A percentile compares a stretch with the other conserved stretches of the same genome.
phyloP scores from a whole-genome alignment of 352 stramenopile genomes.

The Phytophthora melonis region DNA sequence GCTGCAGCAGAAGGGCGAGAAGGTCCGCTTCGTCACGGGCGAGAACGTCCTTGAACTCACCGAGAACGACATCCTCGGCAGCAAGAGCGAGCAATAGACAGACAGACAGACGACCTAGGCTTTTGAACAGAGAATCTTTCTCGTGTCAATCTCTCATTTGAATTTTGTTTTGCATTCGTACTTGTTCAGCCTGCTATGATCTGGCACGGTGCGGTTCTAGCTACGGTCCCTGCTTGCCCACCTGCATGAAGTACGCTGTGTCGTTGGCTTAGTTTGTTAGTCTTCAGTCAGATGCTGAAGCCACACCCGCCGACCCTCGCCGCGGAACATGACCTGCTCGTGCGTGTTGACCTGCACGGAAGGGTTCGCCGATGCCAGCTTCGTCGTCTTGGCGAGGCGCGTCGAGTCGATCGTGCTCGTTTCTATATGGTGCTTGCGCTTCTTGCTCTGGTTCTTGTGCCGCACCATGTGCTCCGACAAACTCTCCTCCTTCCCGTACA shows the following conservation, averaged over 20 bases:
- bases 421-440: slow-evolving; percentile 89
- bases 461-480: slow-evolving; percentile 83
- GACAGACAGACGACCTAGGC: slow-evolving; percentile 3
- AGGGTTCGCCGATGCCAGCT: slow-evolving; percentile 86
- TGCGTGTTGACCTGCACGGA: slow-evolving; percentile 91
- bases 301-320: slow-evolving; percentile 76
- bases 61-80: slow-evolving; percentile 73
- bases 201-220: slow-evolving; percentile 19
- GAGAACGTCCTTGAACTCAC: slow-evolving; percentile 89
- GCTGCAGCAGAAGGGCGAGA: slow-evolving; percentile 77
- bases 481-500: slow-evolving; percentile 83
- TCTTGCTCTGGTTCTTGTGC: slow-evolving; percentile 89
- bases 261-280: slow-evolving; percentile 22
- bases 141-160: background rate
- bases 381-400: slow-evolving; percentile 78
- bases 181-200: slow-evolving; percentile 22
- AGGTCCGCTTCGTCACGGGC: slow-evolving; percentile 73
- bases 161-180: slow-evolving; percentile 2
- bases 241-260: background rate
- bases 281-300: slow-evolving; percentile 74
- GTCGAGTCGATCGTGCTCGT: slow-evolving; percentile 84
- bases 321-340: slow-evolving; percentile 87
- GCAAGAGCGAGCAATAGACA: slow-evolving; percentile 40
- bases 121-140: background rate
- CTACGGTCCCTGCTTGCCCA: slow-evolving; percentile 4